phyloP scores from a whole-genome alignment of 2,329 filamentous ascomycete species.

The Fusarium sp. region DNA sequence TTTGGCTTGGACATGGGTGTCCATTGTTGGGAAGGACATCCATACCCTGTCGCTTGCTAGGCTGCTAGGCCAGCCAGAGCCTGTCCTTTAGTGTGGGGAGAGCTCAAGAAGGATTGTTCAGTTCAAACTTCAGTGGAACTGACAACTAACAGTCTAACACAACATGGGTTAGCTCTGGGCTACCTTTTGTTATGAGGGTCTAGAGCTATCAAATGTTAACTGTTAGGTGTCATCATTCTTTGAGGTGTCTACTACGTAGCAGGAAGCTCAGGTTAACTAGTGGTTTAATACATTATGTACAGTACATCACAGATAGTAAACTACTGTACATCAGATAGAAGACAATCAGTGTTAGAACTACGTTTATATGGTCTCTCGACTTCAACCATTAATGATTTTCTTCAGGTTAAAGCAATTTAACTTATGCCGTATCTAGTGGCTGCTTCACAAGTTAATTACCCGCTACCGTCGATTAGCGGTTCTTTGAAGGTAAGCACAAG shows the following conservation, averaged over 20 bases:
- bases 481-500: not conserved
- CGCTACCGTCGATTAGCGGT: not conserved
- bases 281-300: not conserved
- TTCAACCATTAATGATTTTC: not conserved
- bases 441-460: not conserved
- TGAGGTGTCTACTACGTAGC: not conserved
- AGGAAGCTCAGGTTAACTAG: not conserved
- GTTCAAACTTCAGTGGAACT: constrained; percentile 28
- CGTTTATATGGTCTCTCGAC: not conserved
- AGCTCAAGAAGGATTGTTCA: constrained; percentile 17
- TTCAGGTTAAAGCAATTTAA: not conserved
- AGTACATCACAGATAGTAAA: too few species aligned
- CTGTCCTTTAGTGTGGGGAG: constrained; percentile 19
- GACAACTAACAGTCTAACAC: constrained; percentile 11
- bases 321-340: not conserved
- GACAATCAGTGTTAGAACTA: not conserved
- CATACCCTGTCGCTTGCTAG: not conserved
- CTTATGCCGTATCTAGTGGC: not conserved
- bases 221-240: constrained; percentile 22
- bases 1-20: not conserved
- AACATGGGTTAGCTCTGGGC: constrained; percentile 20
- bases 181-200: not conserved
- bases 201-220: constrained; percentile 24
- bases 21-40: constrained; percentile 15
- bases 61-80: not conserved